Percentiles rank a stretch among this genome's conserved stretches.
Evolutionary conservation across 257 asterid species (phyloP).

Genomic region (Lavandula angustifolia): DNA sequence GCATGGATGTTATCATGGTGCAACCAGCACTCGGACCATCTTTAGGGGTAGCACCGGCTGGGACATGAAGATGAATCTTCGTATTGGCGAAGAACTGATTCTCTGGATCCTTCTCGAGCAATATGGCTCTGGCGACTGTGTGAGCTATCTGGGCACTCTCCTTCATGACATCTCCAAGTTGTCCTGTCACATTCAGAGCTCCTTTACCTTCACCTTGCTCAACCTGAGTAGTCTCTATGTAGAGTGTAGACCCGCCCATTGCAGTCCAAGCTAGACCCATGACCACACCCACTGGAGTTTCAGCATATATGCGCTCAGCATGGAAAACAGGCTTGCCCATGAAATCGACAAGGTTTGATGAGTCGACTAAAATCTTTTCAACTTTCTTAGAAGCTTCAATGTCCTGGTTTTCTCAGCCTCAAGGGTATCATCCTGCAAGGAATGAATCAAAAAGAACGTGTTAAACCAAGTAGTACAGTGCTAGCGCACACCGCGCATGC

Average conservation of each 20-base stretch:
- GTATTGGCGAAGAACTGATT: conserved; percentile 66
- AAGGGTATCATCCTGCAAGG: conserved; percentile 43
- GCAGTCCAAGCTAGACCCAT: conserved; percentile 99
- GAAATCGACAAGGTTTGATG: conserved; percentile 70
- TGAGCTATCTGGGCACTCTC: conserved; percentile 97
- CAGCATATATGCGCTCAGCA: conserved; percentile 86
- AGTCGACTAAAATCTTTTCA: conserved; percentile 65
- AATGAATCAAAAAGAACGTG: conserved; percentile 1
- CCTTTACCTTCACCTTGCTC: conserved; percentile 98
- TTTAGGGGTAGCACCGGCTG: conserved; percentile 96
- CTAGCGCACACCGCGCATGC: neutral
- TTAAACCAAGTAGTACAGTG: neutral
- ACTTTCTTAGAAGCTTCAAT: conserved; percentile 39
- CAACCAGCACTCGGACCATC: conserved; percentile 99
- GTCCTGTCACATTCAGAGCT: conserved; percentile 73
- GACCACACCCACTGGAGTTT: conserved; percentile 88
- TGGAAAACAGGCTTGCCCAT: conserved; percentile 99
- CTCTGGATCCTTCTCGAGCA: conserved; percentile 74
- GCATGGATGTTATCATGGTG: conserved; percentile 92
- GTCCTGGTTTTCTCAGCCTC: conserved; percentile 45
- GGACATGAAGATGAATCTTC: conserved; percentile 97
- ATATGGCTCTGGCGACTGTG: conserved; percentile 77
- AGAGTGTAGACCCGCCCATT: conserved; percentile 98
- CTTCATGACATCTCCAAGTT: conserved; percentile 98
- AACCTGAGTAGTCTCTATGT: conserved; percentile 68